Conservation (phyloP, 2,329 filamentous ascomycete genomes). For the Trichoderma koningiopsis region DNA sequence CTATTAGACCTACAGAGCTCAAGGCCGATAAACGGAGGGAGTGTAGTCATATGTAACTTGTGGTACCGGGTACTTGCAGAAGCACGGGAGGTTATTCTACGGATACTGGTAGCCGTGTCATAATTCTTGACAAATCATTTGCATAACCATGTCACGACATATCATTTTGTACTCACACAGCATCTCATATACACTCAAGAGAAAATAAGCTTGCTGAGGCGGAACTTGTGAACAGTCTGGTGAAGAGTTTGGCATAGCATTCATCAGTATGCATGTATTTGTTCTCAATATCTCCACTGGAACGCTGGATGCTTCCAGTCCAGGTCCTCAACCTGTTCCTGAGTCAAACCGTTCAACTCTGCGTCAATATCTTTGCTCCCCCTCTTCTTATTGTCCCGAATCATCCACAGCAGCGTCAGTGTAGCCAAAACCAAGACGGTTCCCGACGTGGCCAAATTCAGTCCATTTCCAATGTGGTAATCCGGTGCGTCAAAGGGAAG, state of each 20-base stretch:
- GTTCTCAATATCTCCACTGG: constrained; percentile 49
- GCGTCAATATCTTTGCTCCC: constrained; percentile 36
- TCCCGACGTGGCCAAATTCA: constrained; percentile 63
- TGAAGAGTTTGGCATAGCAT: background rate
- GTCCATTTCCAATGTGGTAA: constrained; percentile 70
- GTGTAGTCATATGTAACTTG: background rate
- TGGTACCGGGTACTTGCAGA: background rate
- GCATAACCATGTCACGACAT: background rate
- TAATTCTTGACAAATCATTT: background rate
- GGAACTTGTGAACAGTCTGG: background rate
- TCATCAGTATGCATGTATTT: background rate
- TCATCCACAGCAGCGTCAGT: constrained; percentile 61
- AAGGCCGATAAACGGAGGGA: background rate
- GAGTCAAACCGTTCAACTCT: constrained; percentile 56
- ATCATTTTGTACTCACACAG: background rate
- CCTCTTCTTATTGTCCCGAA: constrained; percentile 56
- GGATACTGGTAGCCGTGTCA: background rate
- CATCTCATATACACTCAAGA: background rate
- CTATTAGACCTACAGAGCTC: background rate
- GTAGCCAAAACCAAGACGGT: constrained; percentile 54
- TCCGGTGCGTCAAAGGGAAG: constrained; percentile 64
- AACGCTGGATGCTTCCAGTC: constrained; percentile 70
- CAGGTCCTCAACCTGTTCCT: constrained; percentile 58
- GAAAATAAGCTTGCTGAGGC: background rate
- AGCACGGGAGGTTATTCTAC: background rate